phyloP scores from a whole-genome alignment of 225 moss, liverwort and hornwort genomes.

The Physcomitrium patens region DNA sequence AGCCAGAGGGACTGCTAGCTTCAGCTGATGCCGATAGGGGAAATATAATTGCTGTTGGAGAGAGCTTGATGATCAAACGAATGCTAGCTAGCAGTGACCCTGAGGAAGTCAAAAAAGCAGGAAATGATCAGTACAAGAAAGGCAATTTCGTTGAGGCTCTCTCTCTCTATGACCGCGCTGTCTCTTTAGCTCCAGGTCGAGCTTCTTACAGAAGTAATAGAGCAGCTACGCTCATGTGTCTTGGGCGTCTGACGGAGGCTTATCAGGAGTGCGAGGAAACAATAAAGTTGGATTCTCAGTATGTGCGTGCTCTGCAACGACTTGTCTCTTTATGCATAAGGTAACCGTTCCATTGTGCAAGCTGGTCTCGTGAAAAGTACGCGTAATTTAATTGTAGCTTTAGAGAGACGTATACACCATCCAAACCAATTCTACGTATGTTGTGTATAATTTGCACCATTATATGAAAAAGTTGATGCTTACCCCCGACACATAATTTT shows the following conservation, averaged over 20 bases:
- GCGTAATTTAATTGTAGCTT: neutral
- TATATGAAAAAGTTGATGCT: conserved; percentile 26
- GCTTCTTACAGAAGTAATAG: conserved; percentile 79
- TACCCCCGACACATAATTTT: conserved; percentile 17
- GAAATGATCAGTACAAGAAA: conserved; percentile 85
- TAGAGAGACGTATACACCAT: conserved; percentile 9
- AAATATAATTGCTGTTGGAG: conserved; percentile 58
- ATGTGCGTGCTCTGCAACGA: conserved; percentile 77
- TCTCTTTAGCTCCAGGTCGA: conserved; percentile 69
- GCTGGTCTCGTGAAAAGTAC: neutral
- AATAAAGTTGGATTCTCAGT: conserved; percentile 64
- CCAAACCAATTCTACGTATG: conserved; percentile 9
- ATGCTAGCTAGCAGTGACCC: conserved; percentile 68
- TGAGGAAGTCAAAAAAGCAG: conserved; percentile 79
- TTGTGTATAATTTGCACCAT: conserved; percentile 2
- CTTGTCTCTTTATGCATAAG: conserved; percentile 81
- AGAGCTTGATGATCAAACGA: conserved; percentile 58
- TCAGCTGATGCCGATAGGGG: conserved; percentile 48
- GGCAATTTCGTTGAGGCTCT: conserved; percentile 83
- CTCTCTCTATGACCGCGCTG: conserved; percentile 80
- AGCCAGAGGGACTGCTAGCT: conserved; percentile 54
- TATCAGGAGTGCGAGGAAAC: conserved; percentile 76
- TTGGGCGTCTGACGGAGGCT: conserved; percentile 74
- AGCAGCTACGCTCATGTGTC: conserved; percentile 83
- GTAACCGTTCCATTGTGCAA: conserved; percentile 34